Evolutionary conservation across 768 basidiomycete genomes (phyloP).

Genomic region (Hygrophoropsis aurantiaca): DNA sequence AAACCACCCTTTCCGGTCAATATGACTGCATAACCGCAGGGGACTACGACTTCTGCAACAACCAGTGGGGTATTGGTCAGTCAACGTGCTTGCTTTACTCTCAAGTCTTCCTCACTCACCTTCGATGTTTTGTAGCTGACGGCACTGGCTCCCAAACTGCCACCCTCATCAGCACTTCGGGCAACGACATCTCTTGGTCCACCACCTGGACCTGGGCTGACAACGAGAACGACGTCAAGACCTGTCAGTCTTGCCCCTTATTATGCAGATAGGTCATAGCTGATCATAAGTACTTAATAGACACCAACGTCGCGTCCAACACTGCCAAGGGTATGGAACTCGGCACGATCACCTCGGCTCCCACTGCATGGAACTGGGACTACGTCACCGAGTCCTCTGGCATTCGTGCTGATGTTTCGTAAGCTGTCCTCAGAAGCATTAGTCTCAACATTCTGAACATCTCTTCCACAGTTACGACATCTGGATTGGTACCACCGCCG

Average conservation of each 20-base stretch:
- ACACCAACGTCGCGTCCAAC: conserved; percentile 50
- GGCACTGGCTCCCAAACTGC: conserved; percentile 52
- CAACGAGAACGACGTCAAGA: conserved; percentile 52
- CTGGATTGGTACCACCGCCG: conserved; percentile 45
- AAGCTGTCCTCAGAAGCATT: conserved; percentile 12
- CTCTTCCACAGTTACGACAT: conserved; percentile 56
- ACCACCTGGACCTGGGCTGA: conserved; percentile 56
- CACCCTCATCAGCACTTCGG: conserved; percentile 40
- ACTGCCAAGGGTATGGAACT: conserved; percentile 52
- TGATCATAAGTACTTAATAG: conserved; percentile 24
- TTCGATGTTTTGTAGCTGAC: conserved; percentile 25
- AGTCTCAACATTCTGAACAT: no score
- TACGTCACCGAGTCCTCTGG: conserved; percentile 43
- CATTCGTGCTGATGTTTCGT: conserved; percentile 57
- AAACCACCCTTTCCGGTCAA: conserved; percentile 40
- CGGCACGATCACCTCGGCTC: conserved; percentile 40
- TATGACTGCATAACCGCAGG: conserved; percentile 47
- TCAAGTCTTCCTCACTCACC: neutral
- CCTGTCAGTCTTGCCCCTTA: conserved; percentile 37
- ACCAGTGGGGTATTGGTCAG: conserved; percentile 53
- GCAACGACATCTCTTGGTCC: conserved; percentile 48
- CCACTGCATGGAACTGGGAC: conserved; percentile 52
- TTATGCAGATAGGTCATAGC: neutral
- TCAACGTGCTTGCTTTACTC: neutral
- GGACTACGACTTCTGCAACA: conserved; percentile 52